Percentiles rank a stretch among this genome's conserved stretches.
phyloP scores from a whole-genome alignment of 148 eudicot species.

The Nepenthes gracilis region DNA sequence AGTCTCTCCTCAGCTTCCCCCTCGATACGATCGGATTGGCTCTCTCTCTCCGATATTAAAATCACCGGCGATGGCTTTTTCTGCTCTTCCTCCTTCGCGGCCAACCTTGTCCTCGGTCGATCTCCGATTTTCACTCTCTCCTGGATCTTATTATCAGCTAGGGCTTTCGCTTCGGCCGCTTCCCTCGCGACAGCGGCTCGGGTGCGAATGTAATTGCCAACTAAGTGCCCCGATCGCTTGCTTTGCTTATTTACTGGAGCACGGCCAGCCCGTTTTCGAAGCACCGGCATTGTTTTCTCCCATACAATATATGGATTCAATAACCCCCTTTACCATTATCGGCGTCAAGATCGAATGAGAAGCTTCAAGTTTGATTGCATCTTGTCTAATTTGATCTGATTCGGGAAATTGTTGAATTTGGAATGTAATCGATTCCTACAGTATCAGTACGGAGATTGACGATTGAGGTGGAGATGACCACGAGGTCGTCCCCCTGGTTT shows the following conservation, averaged over 20 bases:
- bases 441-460: no score
- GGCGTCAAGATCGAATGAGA: no score
- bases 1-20: constrained; percentile 11
- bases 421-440: no score
- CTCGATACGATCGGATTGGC: constrained; percentile 1
- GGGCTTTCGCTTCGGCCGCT: constrained; percentile 5
- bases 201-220: constrained; percentile 9
- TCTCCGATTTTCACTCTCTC: not conserved
- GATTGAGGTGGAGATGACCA: no score
- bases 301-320: constrained; percentile 15
- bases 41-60: constrained; percentile 5
- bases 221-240: constrained; percentile 8
- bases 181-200: constrained; percentile 11
- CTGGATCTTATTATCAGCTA: not conserved
- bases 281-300: constrained; percentile 45
- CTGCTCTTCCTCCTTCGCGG: constrained; percentile 4
- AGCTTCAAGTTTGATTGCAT: no score
- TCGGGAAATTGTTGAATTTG: no score
- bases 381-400: no score
- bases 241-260: constrained; percentile 16
- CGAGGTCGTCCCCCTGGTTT: no score
- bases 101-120: constrained; percentile 12
- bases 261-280: constrained; percentile 34
- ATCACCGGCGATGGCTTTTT: constrained; percentile 7
- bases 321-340: no score